Percentiles rank a stretch among this genome's conserved stretches.
Conservation (phyloP, 768 basidiomycete genomes). For the Kockovaella imperatae region DNA sequence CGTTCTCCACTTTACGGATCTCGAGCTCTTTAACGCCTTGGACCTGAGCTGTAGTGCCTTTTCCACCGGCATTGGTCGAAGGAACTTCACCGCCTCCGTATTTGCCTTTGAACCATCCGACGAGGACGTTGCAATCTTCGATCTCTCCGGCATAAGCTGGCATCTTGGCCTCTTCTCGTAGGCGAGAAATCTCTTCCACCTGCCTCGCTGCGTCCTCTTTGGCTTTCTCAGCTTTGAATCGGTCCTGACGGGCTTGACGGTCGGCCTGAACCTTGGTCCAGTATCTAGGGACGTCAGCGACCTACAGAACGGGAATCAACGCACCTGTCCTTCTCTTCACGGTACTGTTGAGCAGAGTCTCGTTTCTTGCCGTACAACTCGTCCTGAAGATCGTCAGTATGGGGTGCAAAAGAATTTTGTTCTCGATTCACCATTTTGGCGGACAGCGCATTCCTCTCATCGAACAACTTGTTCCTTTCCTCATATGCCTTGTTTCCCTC, state of each 20-base stretch:
- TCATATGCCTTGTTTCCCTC: slow-evolving; percentile 78
- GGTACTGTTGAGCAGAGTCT: slow-evolving; percentile 60
- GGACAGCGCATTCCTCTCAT: slow-evolving; percentile 72
- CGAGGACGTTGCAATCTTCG: slow-evolving; percentile 66
- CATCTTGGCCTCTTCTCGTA: slow-evolving; percentile 80
- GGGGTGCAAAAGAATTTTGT: neutral
- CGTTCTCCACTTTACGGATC: slow-evolving; percentile 69
- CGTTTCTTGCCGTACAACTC: slow-evolving; percentile 68
- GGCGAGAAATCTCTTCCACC: slow-evolving; percentile 65
- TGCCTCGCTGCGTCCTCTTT: slow-evolving; percentile 64
- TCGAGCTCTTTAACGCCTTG: slow-evolving; percentile 59
- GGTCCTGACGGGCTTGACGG: slow-evolving; percentile 75
- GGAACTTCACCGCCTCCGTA: slow-evolving; percentile 40
- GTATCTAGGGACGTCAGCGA: slow-evolving; percentile 17
- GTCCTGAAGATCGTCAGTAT: slow-evolving; percentile 52
- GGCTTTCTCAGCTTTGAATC: slow-evolving; percentile 69
- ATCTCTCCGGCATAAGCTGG: slow-evolving; percentile 90
- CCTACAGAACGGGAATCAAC: slow-evolving; percentile 4
- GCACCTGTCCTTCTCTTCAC: slow-evolving; percentile 74
- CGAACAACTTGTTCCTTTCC: slow-evolving; percentile 69
- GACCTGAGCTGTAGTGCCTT: slow-evolving; percentile 16
- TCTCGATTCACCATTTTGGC: slow-evolving; percentile 41
- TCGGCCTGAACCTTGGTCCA: slow-evolving; percentile 45
- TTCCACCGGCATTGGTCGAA: slow-evolving; percentile 27
- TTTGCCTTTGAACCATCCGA: slow-evolving; percentile 44